Base-by-base conservation (phyloP, 2,329 filamentous ascomycete species). In the Fusarium pseudonygamai region DNA sequence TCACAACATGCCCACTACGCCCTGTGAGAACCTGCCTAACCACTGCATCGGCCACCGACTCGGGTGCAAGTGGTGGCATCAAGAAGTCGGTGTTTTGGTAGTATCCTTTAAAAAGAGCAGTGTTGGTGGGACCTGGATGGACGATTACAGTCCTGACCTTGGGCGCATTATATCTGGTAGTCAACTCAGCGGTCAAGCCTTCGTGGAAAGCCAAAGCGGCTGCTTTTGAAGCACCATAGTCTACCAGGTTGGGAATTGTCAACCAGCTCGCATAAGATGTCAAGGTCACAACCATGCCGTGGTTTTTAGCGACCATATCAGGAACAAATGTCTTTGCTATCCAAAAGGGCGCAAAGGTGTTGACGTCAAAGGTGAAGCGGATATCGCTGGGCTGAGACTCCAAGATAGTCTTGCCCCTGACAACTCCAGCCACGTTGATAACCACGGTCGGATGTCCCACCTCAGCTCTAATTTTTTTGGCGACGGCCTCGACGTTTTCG, bases 251-350 rank as follows among this genome's bases (percentile, higher is more conserved):
- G 7, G 92, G 89, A 1, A 89, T 86, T 3, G 87, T 84, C 13
- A 90, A 74, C 82, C 89, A 93, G 18, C 88, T 87, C 1, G 92
- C 91, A 55, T 89, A 85, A 5, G 88, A 91, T 20, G 92, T 89
- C 28, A 94, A 87, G 1, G 91, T 94, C 28, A 94, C 91, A 45
- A 94, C 80, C 86, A 93, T 93, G 67, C 93, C 92, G 82, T 94
- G 92, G 82, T 93, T 90, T 18, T 78, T 78, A 13, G 81, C 78
- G 58, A 92, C 81, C 87, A 95, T 92, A 72, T 83, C 79, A 0
- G 92, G 92, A 4, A 95, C 83, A 81, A 94, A 94, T 64, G 91
- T 87, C 78, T 90, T 88, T 12, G 87, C 82, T n/a, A 90, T 85
- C 85, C 87, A 91, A 84, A 89, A 93, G 81, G 92, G 92, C 6